phyloP scores from a whole-genome alignment of 1,284 basidiomycete genomes.

The Puccinia hordei region DNA sequence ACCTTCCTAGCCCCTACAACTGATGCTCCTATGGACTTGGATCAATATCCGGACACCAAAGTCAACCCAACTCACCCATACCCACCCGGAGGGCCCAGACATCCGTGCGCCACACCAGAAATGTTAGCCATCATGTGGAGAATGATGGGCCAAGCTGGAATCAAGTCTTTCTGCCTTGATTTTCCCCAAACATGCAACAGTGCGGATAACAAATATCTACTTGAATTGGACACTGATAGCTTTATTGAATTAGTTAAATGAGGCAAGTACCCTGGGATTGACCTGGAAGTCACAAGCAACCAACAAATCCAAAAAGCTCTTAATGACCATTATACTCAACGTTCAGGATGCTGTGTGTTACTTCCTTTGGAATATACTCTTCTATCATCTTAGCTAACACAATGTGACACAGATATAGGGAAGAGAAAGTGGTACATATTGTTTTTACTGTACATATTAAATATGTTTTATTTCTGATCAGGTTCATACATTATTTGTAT shows the following conservation, averaged over 20 bases:
- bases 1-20: no score
- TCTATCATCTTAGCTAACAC: neutral
- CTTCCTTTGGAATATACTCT: neutral
- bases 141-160: slow-evolving; percentile 21
- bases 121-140: slow-evolving; percentile 29
- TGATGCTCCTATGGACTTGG: slow-evolving; percentile 3
- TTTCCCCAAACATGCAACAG: slow-evolving; percentile 1
- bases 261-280: slow-evolving; percentile 5
- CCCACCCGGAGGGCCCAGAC: slow-evolving; percentile 28
- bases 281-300: neutral
- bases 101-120: slow-evolving; percentile 14
- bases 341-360: neutral
- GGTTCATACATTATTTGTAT: no score
- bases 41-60: no score
- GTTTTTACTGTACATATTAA: no score
- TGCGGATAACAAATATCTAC: slow-evolving; percentile 7
- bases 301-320: neutral
- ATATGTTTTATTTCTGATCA: no score
- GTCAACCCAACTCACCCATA: slow-evolving; percentile 26
- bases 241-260: slow-evolving; percentile 4
- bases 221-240: neutral
- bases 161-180: slow-evolving; percentile 19
- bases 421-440: no score
- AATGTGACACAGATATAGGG: neutral
- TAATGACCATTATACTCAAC: slow-evolving; percentile 10